phyloP scores from a whole-genome alignment of 345 rosid species.

The Salix exigua region DNA sequence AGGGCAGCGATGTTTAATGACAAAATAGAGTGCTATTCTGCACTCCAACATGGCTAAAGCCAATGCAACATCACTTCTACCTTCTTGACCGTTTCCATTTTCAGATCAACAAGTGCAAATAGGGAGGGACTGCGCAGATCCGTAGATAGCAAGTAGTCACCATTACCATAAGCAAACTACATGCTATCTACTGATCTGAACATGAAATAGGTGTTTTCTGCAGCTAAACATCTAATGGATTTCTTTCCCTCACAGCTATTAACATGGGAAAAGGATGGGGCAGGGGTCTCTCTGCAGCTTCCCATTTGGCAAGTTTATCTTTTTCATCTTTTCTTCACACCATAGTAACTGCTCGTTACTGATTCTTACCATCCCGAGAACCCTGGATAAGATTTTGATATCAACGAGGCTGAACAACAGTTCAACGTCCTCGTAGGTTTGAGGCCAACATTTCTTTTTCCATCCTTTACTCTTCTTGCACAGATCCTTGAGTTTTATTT shows the following conservation, averaged over 20 bases:
- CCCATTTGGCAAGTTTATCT: conserved; percentile 51
- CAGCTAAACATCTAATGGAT: background rate
- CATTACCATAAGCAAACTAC: background rate
- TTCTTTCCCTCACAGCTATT: background rate
- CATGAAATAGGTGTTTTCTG: background rate
- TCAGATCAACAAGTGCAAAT: background rate
- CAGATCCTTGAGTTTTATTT: conserved; percentile 60
- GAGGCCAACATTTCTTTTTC: conserved; percentile 88
- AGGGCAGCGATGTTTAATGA: too few species aligned
- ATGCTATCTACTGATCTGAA: background rate
- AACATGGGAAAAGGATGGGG: conserved; percentile 78
- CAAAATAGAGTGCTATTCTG: too few species aligned
- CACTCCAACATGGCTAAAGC: background rate
- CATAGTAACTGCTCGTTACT: conserved; percentile 76
- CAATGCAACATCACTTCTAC: too few species aligned
- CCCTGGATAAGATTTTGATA: conserved; percentile 56
- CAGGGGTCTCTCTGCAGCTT: conserved; percentile 73
- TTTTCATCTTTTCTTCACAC: conserved; percentile 97
- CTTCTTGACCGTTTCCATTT: background rate
- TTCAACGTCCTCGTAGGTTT: conserved; percentile 50
- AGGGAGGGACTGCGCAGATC: background rate
- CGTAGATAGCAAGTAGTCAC: background rate
- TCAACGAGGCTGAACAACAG: conserved; percentile 70
- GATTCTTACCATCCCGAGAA: conserved; percentile 64
- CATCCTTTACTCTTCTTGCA: conserved; percentile 62